These are phyloP conservation scores for Boletellus emodensis DNA, from an alignment of 768 basidiomycete genomes.

Conservation along the genomic window DNA sequence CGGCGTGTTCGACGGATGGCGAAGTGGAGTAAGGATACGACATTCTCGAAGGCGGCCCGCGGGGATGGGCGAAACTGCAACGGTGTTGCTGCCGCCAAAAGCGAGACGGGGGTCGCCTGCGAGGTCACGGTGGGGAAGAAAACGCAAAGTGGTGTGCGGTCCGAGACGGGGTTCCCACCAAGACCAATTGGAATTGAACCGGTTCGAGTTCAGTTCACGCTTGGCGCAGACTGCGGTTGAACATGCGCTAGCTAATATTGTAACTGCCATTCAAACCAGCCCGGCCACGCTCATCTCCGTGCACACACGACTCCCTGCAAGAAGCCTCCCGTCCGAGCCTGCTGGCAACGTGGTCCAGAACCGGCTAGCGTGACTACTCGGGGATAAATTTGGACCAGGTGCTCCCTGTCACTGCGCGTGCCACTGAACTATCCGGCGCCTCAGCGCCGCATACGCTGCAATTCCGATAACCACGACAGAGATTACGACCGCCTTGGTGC, in stretches of 20 bases:
- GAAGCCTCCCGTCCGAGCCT: too few relatives aligned
- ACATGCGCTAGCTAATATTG: too few relatives aligned
- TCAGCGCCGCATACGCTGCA: constrained; percentile 41
- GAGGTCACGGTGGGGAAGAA: constrained; percentile 6
- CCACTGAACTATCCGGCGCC: constrained; percentile 35
- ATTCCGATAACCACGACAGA: constrained; percentile 38
- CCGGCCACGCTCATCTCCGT: constrained; percentile 9
- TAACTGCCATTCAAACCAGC: too few relatives aligned
- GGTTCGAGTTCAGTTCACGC: constrained; percentile 10
- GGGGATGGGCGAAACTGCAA: constrained; percentile 6
- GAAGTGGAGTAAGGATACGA: constrained; percentile 57
- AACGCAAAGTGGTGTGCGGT: background rate
- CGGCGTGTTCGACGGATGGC: constrained; percentile 56
- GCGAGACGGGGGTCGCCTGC: constrained; percentile 3
- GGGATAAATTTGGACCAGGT: too few relatives aligned
- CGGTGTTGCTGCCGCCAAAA: constrained; percentile 10
- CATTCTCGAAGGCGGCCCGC: constrained; percentile 24
- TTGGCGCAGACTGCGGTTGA: too few relatives aligned
- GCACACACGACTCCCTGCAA: background rate
- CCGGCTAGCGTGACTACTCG: too few relatives aligned
- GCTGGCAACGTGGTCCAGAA: too few relatives aligned
- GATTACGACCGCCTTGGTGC: constrained; percentile 43
- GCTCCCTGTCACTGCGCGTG: background rate
- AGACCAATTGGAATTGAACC: constrained; percentile 19
- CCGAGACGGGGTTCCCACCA: constrained; percentile 24